These are phyloP conservation scores for Tetracentron sinense DNA, from an alignment of 164 flowering plant genomes.

Conservation along the genomic window DNA sequence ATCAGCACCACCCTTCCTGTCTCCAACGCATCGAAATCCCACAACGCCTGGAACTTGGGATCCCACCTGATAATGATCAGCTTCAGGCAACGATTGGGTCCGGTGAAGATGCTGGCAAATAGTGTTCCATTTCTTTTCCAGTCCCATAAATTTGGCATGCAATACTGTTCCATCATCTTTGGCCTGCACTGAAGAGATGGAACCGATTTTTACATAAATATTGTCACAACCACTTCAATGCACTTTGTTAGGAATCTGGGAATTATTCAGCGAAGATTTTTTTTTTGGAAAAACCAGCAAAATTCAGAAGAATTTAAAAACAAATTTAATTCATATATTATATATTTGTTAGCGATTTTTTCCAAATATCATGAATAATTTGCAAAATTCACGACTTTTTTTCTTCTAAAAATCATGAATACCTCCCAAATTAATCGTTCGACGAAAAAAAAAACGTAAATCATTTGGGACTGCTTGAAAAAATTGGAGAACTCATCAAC, in stretches of 20 bases:
- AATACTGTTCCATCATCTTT: conserved; percentile 47
- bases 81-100: conserved; percentile 13
- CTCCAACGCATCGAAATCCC: conserved; percentile 30
- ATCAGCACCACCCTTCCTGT: conserved; percentile 20
- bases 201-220: conserved; percentile 27
- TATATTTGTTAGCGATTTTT: too few species aligned
- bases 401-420: too few species aligned
- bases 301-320: too few species aligned
- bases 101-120: conserved; percentile 53
- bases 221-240: conserved; percentile 6
- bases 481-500: too few species aligned
- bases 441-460: too few species aligned
- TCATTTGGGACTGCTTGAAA: too few species aligned
- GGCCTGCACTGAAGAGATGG: conserved; percentile 77
- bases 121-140: conserved; percentile 66
- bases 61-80: conserved; percentile 18
- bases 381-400: too few species aligned
- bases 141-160: conserved; percentile 35
- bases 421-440: too few species aligned
- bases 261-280: too few species aligned
- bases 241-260: neutral
- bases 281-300: too few species aligned
- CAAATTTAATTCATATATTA: too few species aligned
- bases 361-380: too few species aligned
- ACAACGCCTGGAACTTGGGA: conserved; percentile 28